Evolutionary conservation across 1,284 basidiomycete genomes (phyloP).

Genomic region (Cutaneotrichosporon spelunceum): DNA sequence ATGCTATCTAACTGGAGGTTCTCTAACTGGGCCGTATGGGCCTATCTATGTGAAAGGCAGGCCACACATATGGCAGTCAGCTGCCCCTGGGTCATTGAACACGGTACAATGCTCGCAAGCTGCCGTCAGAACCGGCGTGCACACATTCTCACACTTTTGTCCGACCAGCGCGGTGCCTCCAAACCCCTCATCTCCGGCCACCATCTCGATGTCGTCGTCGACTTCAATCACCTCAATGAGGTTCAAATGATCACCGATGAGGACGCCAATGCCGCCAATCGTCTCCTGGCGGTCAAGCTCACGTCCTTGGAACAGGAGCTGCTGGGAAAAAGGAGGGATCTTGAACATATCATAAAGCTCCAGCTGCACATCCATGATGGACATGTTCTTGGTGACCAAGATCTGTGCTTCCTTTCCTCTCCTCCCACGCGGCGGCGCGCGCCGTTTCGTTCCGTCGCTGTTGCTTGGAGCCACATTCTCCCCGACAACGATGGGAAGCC

Average conservation of each 20-base stretch:
- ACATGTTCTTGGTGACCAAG: constrained; percentile 27
- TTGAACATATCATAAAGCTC: constrained; percentile 25
- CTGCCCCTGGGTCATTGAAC: constrained; percentile 27
- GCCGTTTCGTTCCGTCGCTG: constrained; percentile 1
- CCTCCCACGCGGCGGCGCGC: background rate
- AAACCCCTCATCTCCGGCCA: constrained; percentile 36
- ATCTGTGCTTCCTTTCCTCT: constrained; percentile 15
- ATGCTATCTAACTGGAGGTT: background rate
- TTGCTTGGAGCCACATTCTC: background rate
- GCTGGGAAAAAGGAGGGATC: constrained; percentile 35
- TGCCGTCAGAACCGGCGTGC: constrained; percentile 12
- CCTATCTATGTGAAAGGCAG: background rate
- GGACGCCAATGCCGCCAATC: constrained; percentile 30
- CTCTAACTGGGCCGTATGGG: background rate
- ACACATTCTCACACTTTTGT: constrained; percentile 28
- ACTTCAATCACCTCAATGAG: constrained; percentile 28
- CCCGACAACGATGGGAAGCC: constrained; percentile 22
- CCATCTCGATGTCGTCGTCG: constrained; percentile 27
- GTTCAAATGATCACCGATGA: constrained; percentile 28
- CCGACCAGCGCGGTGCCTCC: constrained; percentile 40
- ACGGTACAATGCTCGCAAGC: constrained; percentile 34
- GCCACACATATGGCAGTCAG: constrained; percentile 26
- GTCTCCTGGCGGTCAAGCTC: constrained; percentile 33
- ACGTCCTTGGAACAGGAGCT: constrained; percentile 24
- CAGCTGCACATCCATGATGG: constrained; percentile 37